These are phyloP conservation scores for Scutellaria galericulata DNA, from an alignment of 257 asterid species.

Conservation along the genomic window DNA sequence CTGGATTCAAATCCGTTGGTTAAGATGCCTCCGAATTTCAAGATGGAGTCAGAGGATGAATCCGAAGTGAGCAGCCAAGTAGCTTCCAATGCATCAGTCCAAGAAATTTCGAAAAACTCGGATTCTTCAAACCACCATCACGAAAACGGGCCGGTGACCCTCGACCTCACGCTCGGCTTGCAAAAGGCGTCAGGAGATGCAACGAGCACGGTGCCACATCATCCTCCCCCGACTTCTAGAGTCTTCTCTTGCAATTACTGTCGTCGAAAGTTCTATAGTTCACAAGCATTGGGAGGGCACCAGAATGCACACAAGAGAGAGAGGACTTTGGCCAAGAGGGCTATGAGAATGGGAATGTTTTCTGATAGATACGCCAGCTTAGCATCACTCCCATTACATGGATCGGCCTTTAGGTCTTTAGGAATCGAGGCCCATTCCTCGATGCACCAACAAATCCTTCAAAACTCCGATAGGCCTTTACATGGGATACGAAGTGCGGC, in stretches of 20 bases:
- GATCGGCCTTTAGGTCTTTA: conserved; percentile 67
- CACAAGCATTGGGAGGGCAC: conserved; percentile 96
- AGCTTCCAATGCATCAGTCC: conserved; percentile 60
- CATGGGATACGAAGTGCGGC: conserved; percentile 51
- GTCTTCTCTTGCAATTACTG: conserved; percentile 94
- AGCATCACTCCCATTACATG: conserved; percentile 85
- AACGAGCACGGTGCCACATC: conserved; percentile 36
- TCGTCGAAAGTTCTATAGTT: conserved; percentile 88
- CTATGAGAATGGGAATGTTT: conserved; percentile 84
- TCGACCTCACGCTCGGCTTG: conserved; percentile 76
- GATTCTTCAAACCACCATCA: conserved; percentile 28
- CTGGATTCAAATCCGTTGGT: too few species aligned
- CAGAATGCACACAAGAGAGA: conserved; percentile 97
- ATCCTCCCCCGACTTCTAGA: conserved; percentile 55
- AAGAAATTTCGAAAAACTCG: conserved; percentile 46
- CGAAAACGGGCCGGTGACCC: conserved; percentile 48
- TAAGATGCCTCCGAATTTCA: conserved; percentile 59
- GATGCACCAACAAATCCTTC: conserved; percentile 52
- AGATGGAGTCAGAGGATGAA: conserved; percentile 77
- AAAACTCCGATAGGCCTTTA: conserved; percentile 43
- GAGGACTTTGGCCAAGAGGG: conserved; percentile 85
- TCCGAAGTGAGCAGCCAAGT: conserved; percentile 77
- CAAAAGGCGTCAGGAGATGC: conserved; percentile 33
- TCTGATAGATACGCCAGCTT: conserved; percentile 81
- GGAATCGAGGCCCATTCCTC: conserved; percentile 87